These are phyloP conservation scores for Kwoniella botswanensis DNA, from an alignment of 768 basidiomycete genomes.

Conservation along the genomic window DNA sequence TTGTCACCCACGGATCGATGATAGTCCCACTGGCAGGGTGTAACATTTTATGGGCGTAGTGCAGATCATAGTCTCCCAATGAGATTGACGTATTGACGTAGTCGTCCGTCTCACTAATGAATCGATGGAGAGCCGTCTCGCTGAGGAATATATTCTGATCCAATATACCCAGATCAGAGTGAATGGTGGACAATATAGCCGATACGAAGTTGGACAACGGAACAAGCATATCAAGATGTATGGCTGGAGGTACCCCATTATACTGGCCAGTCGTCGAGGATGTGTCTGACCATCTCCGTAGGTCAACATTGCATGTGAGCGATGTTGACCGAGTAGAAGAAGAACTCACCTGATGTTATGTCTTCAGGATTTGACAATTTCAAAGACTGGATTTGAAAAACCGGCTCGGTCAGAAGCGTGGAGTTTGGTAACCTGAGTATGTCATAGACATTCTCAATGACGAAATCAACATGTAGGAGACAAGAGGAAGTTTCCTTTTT, in stretches of 20 bases:
- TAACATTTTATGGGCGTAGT: background rate
- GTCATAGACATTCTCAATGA: no score
- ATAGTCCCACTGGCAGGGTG: background rate
- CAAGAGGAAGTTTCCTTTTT: no score
- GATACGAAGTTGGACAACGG: background rate
- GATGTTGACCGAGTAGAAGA: no score
- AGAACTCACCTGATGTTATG: background rate
- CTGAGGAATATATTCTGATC: background rate
- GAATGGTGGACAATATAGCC: background rate
- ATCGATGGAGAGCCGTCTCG: background rate
- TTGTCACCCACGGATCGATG: background rate
- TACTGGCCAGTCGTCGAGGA: no score
- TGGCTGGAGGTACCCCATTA: no score
- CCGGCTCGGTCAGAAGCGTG: no score
- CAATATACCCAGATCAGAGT: background rate
- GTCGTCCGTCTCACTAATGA: background rate
- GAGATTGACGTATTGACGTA: background rate
- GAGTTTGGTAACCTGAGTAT: no score
- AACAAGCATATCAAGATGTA: background rate
- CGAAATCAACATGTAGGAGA: no score
- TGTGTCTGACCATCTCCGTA: no score
- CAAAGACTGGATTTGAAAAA: background rate
- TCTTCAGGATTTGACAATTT: background rate
- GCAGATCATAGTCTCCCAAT: background rate
- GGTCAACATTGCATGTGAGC: no score